Conservation (phyloP, 768 basidiomycete genomes). For the Mycena rosella region DNA sequence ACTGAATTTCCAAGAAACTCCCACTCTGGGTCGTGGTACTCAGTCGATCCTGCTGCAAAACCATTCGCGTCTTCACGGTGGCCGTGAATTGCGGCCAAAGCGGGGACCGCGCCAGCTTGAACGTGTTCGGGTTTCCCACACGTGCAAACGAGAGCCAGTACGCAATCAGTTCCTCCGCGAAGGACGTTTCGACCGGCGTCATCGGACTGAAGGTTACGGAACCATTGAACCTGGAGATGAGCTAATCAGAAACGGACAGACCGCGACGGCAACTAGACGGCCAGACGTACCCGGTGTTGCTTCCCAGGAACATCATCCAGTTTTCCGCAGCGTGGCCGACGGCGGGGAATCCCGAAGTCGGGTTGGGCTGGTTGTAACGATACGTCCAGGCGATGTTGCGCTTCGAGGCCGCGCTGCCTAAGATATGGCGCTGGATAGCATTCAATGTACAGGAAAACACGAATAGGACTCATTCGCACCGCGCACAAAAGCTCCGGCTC, state of each 20-base stretch:
- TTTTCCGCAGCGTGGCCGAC: slow-evolving; percentile 71
- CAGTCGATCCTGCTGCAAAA: slow-evolving; percentile 55
- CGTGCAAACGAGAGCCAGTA: slow-evolving; percentile 79
- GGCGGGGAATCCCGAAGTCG: slow-evolving; percentile 49
- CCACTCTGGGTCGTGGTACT: slow-evolving; percentile 50
- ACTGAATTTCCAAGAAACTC: slow-evolving; percentile 56
- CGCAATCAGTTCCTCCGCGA: slow-evolving; percentile 70
- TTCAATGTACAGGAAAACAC: neutral
- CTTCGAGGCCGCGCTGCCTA: slow-evolving; percentile 57
- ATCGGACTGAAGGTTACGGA: slow-evolving; percentile 62
- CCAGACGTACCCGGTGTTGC: slow-evolving; percentile 68
- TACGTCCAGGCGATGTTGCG: slow-evolving; percentile 62
- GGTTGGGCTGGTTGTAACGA: slow-evolving; percentile 70
- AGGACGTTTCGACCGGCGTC: slow-evolving; percentile 60
- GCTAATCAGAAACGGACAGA: too few relatives aligned
- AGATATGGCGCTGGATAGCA: slow-evolving; percentile 60
- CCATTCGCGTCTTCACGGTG: slow-evolving; percentile 52
- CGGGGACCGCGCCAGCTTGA: slow-evolving; percentile 65
- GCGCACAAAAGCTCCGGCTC: slow-evolving; percentile 66
- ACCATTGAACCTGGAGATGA: slow-evolving; percentile 68
- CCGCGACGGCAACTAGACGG: too few relatives aligned
- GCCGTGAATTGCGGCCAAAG: slow-evolving; percentile 58
- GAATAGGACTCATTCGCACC: slow-evolving; percentile 41
- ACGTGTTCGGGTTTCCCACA: slow-evolving; percentile 65
- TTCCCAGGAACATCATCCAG: slow-evolving; percentile 77